These are phyloP conservation scores for Pisolithus orientalis DNA, from an alignment of 768 basidiomycete species.

Conservation along the genomic window DNA sequence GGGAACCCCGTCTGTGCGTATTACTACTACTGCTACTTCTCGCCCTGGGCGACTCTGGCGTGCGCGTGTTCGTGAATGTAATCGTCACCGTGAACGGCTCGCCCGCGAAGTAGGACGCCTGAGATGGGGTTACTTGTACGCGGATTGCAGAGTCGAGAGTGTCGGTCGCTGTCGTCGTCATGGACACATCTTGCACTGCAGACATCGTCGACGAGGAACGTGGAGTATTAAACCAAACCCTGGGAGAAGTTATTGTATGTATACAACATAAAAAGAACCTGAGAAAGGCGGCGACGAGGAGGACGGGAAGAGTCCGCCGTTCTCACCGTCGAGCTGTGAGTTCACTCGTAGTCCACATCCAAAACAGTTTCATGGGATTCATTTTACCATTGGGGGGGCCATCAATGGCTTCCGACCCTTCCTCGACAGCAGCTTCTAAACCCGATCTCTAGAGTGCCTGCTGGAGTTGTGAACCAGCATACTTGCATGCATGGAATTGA, in stretches of 20 bases:
- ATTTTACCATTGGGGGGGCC: no score
- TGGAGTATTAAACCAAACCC: no score
- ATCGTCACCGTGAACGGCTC: constrained; percentile 82
- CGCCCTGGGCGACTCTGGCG: constrained; percentile 35
- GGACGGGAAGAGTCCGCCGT: background rate
- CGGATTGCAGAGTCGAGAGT: constrained; percentile 48
- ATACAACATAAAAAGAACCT: no score
- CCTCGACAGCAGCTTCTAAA: no score
- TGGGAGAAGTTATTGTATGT: no score
- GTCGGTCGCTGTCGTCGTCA: constrained; percentile 3
- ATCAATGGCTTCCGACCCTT: no score
- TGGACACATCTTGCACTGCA: constrained; percentile 4
- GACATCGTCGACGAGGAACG: constrained; percentile 10
- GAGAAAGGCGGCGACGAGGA: no score
- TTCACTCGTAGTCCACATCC: no score
- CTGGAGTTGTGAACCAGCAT: no score
- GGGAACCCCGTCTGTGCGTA: constrained; percentile 63
- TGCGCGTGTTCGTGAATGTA: constrained; percentile 78
- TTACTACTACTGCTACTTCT: constrained; percentile 9
- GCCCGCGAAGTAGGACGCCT: constrained; percentile 90
- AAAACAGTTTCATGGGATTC: no score
- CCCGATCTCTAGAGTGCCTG: no score
- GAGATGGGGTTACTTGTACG: constrained; percentile 69
- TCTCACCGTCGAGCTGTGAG: background rate
- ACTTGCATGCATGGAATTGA: no score